Conservation (phyloP, 2,329 filamentous ascomycete genomes). For the Clonostachys rosea region DNA sequence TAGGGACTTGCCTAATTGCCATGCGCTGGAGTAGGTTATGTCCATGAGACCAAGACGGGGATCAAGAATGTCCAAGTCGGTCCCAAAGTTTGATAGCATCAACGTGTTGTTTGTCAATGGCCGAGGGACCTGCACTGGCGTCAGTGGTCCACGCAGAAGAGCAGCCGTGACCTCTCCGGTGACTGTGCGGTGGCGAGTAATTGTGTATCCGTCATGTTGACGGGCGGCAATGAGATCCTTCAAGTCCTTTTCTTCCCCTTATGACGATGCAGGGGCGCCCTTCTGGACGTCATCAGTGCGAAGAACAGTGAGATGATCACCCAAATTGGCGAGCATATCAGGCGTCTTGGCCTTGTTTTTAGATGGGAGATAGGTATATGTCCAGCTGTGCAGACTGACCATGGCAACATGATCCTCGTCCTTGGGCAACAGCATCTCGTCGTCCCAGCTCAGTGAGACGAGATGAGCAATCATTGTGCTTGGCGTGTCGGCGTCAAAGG, state of each 20-base stretch:
- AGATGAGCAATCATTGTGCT: neutral
- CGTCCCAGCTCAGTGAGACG: neutral
- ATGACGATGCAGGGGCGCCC: neutral
- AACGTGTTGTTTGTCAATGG: neutral
- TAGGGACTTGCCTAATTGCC: neutral
- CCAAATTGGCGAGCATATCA: neutral
- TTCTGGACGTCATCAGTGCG: neutral
- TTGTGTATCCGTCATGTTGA: neutral
- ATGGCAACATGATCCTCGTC: slow-evolving; percentile 10
- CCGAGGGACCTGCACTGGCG: neutral
- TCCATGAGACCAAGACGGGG: neutral
- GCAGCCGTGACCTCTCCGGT: neutral
- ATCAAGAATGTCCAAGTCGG: neutral
- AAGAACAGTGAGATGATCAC: neutral
- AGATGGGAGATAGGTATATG: slow-evolving; percentile 23
- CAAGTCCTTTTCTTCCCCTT: neutral
- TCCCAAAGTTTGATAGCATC: neutral
- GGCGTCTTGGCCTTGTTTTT: slow-evolving; percentile 5
- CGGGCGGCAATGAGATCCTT: neutral
- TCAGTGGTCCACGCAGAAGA: neutral
- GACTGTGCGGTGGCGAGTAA: neutral
- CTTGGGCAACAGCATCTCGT: neutral
- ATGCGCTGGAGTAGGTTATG: neutral
- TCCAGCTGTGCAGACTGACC: slow-evolving; percentile 29
- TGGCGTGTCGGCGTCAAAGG: neutral